These are phyloP conservation scores for Henckelia pumila DNA, from an alignment of 257 asterid species.

Conservation along the genomic window DNA sequence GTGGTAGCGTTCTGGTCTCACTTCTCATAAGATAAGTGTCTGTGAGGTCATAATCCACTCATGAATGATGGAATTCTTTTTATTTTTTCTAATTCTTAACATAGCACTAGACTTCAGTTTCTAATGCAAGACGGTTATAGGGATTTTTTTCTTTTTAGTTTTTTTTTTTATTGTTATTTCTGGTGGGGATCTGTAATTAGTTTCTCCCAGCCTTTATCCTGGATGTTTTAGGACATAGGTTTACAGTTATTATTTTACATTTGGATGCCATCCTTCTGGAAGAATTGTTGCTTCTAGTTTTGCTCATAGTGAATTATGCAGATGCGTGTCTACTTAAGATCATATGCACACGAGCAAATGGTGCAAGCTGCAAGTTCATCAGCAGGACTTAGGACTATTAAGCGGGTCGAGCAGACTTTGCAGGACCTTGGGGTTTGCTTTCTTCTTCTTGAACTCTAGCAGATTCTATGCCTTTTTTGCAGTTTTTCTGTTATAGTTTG, in stretches of 20 bases:
- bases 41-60: not conserved
- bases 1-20: not conserved
- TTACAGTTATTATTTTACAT: not conserved
- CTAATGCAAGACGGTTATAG: too few species aligned
- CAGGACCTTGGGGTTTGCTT: slow-evolving; percentile 96
- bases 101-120: too few species aligned
- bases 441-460: slow-evolving; percentile 24
- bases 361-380: slow-evolving; percentile 99
- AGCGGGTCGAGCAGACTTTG: slow-evolving; percentile 92
- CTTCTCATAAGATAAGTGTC: too few species aligned
- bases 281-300: slow-evolving; percentile 15
- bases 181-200: slow-evolving; percentile 10
- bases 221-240: slow-evolving; percentile 9
- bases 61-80: not conserved
- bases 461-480: not conserved
- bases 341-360: slow-evolving; percentile 92
- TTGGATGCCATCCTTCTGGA: slow-evolving; percentile 8
- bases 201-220: not conserved
- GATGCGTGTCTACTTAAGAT: slow-evolving; percentile 84
- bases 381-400: slow-evolving; percentile 93
- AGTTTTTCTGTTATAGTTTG: slow-evolving; percentile 4
- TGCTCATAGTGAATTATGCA: slow-evolving; percentile 42
- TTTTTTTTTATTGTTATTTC: not conserved
- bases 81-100: too few species aligned
- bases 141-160: not conserved